Evolutionary conservation across 1,284 basidiomycete species (phyloP).

Genomic region (Cryptococcus neoformans): DNA sequence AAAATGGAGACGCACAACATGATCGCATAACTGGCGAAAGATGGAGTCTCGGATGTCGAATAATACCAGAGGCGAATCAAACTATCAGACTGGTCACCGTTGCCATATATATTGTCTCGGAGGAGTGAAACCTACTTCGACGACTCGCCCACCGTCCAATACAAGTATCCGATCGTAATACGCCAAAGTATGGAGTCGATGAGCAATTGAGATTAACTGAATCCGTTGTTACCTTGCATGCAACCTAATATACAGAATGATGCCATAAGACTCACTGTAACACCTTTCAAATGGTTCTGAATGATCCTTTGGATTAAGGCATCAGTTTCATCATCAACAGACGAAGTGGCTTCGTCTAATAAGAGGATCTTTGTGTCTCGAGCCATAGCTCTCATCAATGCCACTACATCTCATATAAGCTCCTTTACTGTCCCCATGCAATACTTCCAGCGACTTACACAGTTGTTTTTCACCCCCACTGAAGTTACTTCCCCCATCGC

Average conservation of each 20-base stretch:
- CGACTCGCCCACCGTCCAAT: conserved; percentile 40
- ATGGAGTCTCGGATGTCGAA: conserved; percentile 39
- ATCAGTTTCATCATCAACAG: conserved; percentile 75
- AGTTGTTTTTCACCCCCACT: conserved; percentile 56
- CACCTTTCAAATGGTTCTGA: conserved; percentile 60
- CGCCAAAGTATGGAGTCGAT: conserved; percentile 69
- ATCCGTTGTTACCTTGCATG: conserved; percentile 21
- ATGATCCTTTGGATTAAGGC: conserved; percentile 70
- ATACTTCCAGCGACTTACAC: conserved; percentile 9
- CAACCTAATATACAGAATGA: conserved; percentile 15
- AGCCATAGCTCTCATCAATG: conserved; percentile 65
- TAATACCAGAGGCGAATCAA: conserved; percentile 44
- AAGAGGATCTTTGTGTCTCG: conserved; percentile 67
- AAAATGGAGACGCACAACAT: conserved; percentile 8
- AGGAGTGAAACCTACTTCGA: conserved; percentile 19
- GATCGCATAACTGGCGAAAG: conserved; percentile 44
- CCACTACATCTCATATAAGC: conserved; percentile 47
- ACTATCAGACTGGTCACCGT: conserved; percentile 12
- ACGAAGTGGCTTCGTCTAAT: conserved; percentile 54
- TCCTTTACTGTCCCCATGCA: conserved; percentile 44
- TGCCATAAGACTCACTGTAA: conserved; percentile 22
- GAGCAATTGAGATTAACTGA: conserved; percentile 65
- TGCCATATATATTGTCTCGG: neutral
- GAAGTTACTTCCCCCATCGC: conserved; percentile 31
- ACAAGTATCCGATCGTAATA: conserved; percentile 47